Conservation (phyloP, 371 early-diverging fungal genomes). For the Mucor piriformis region DNA sequence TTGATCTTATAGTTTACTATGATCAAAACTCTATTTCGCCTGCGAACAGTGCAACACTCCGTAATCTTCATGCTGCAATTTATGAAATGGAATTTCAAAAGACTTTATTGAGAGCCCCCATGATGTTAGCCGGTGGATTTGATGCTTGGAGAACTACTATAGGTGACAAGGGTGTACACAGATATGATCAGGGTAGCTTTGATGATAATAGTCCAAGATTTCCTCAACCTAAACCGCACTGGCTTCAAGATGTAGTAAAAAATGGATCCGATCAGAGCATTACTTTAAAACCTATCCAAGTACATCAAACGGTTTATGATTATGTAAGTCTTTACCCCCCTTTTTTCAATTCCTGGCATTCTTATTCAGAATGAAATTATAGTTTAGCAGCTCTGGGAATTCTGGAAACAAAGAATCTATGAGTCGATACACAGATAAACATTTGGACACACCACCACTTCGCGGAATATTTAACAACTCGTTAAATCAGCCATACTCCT, state of each 20-base stretch:
- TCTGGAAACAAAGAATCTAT: conserved; percentile 15
- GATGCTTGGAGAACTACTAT: conserved; percentile 64
- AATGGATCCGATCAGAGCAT: background rate
- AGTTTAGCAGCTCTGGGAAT: conserved; percentile 6
- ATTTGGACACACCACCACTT: conserved; percentile 13
- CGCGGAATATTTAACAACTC: conserved; percentile 22
- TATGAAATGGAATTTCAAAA: conserved; percentile 63
- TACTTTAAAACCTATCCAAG: conserved; percentile 10
- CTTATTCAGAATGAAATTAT: background rate
- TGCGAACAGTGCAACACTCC: background rate
- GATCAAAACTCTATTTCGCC: conserved; percentile 55
- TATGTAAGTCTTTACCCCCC: conserved; percentile 8
- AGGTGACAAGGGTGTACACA: conserved; percentile 35
- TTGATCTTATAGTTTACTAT: conserved; percentile 78
- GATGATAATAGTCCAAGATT: background rate
- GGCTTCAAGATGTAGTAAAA: conserved; percentile 1
- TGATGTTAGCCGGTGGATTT: conserved; percentile 79
- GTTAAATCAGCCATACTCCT: conserved; percentile 10
- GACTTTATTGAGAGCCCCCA: conserved; percentile 51
- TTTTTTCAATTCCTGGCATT: background rate
- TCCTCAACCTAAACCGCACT: background rate
- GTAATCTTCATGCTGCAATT: conserved; percentile 42
- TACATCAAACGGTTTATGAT: conserved; percentile 21
- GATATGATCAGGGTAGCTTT: conserved; percentile 2
- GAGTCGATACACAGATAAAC: conserved; percentile 2